Base-by-base conservation (phyloP, 331 rosid genomes). In the Rhamnella rubrinervis region DNA sequence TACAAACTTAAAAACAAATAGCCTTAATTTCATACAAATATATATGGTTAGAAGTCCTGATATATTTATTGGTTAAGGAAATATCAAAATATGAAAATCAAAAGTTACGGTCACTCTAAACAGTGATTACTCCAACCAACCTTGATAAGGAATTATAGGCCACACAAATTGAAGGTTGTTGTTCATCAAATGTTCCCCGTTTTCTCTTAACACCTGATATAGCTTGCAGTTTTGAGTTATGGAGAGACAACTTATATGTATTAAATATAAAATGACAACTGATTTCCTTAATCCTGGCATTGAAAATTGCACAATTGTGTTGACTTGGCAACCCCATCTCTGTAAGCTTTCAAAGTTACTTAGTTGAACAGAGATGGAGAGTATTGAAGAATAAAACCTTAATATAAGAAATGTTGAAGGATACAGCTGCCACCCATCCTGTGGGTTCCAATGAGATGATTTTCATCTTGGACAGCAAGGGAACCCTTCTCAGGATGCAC, bases 161-260 rank as follows among this genome's bases (percentile, higher is more conserved):
- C 55, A 95, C 80, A 71, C 65, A 83, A 67, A 95, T 97, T 62
- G 96, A 87, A 63, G 96, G 86, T 68, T 83, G 78, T 12, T 72
- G 76, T 64, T 91, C 93, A 44, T 91, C 96, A 65, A 77, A 35
- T 59, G 83, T 68, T 51, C 67, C 39, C 35, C 96, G 85, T 55
- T 90, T 72, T 82, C 96, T 84, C 80, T 91, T 91, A 71, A 80
- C 75, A 80, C 99, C 96, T 70, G 84, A 78, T 67, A 78, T 73
- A 76, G 80, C 90, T 83, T 71, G 66, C 7, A 35, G 55, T 26
- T 58, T 41, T 72, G 75, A 75, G 65, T 86, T 76, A 85, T 59
- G 90, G 89, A 85, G 62, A 77, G 28, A 58, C 46, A 67, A 44
- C 52, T 55, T 20, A 51, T 57, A 46, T 63, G 72, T 9, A 50